These are phyloP conservation scores for Dryas drummondii DNA, from an alignment of 306 rosid genomes.

Conservation along the genomic window DNA sequence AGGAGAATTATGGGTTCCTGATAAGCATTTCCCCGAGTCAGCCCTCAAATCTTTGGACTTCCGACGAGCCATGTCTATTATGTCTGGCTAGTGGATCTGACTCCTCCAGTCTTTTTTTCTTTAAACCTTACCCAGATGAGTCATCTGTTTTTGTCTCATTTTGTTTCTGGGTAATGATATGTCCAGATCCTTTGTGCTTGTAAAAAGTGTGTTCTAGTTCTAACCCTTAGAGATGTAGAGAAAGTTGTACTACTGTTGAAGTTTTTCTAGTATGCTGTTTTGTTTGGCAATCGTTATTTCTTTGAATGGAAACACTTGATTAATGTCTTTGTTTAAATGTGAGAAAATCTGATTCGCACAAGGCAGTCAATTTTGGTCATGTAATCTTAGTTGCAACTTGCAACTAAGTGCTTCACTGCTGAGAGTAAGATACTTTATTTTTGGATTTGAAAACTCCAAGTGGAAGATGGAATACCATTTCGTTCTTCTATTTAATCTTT, in stretches of 20 bases:
- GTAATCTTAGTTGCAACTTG: background rate
- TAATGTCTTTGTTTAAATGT: background rate
- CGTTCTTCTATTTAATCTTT: no score
- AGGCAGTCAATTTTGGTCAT: background rate
- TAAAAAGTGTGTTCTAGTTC: constrained; percentile 32
- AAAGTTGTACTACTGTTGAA: constrained; percentile 30
- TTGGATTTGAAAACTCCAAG: no score
- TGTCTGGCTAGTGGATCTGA: constrained; percentile 44
- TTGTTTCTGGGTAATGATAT: constrained; percentile 22
- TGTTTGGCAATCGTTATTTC: constrained; percentile 15
- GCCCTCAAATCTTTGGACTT: constrained; percentile 65
- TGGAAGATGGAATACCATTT: no score
- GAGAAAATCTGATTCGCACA: background rate
- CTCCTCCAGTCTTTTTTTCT: background rate
- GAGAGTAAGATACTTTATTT: no score
- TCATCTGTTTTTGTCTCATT: background rate
- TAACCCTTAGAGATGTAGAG: constrained; percentile 45
- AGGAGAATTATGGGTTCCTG: constrained; percentile 74
- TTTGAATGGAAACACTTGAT: constrained; percentile 14
- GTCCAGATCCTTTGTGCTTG: constrained; percentile 40
- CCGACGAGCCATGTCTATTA: constrained; percentile 63
- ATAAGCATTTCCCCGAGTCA: constrained; percentile 56
- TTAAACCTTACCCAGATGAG: background rate
- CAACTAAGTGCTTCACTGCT: no score
- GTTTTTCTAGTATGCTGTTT: constrained; percentile 16